These are phyloP conservation scores for Phytophthora chlamydospora DNA, from an alignment of 352 stramenopile species.

Conservation along the genomic window DNA sequence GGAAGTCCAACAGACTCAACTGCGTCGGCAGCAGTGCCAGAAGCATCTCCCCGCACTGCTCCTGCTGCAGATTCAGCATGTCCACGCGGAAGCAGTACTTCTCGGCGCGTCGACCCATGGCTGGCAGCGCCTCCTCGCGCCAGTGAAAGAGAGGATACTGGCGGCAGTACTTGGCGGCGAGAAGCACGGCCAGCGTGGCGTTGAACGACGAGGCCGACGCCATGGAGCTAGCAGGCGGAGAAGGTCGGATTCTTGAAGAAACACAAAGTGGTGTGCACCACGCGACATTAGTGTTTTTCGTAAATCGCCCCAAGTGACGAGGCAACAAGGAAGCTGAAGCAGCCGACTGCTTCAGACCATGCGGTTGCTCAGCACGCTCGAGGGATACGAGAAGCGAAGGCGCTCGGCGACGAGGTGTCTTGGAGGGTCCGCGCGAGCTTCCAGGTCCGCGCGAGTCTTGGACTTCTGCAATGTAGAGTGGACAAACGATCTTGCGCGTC, in stretches of 20 bases:
- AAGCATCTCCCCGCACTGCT: constrained; percentile 60
- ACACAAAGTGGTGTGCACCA: not conserved
- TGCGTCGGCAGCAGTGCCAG: constrained; percentile 62
- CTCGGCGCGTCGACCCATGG: constrained; percentile 58
- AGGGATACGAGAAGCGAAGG: no score
- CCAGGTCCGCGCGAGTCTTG: no score
- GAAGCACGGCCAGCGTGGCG: constrained; percentile 66
- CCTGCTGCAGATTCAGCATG: constrained; percentile 67
- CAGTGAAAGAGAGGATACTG: constrained; percentile 74
- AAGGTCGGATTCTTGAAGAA: constrained; percentile 16
- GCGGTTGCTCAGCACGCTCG: no score
- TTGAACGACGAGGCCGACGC: constrained; percentile 53
- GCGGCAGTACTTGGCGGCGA: constrained; percentile 77
- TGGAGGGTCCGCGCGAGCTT: no score
- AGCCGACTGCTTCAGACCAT: no score
- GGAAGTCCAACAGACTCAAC: constrained; percentile 65
- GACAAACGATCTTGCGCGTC: no score
- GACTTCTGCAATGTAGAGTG: no score
- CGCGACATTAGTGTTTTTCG: no score
- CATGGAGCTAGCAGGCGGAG: constrained; percentile 9
- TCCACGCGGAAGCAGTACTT: constrained; percentile 81
- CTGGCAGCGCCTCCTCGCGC: constrained; percentile 67
- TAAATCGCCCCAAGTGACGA: no score
- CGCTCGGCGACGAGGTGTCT: no score
- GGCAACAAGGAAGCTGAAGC: no score